Evolutionary conservation across 2,329 filamentous ascomycete genomes (phyloP).

Genomic region (Aspergillus pseudoviridinutans): DNA sequence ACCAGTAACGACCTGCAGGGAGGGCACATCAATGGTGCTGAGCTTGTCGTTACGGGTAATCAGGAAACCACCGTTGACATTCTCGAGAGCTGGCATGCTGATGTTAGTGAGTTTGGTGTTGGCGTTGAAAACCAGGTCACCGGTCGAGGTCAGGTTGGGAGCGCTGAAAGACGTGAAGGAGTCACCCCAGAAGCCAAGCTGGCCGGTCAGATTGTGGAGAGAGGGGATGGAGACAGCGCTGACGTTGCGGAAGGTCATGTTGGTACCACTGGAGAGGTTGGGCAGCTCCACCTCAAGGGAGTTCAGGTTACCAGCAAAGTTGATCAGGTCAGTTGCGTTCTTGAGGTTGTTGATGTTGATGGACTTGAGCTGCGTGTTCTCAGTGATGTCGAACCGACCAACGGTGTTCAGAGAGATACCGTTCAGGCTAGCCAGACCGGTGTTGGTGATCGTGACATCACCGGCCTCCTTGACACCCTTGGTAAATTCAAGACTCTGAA

Average conservation of each 20-base stretch:
- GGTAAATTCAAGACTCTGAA: slow-evolving; percentile 58
- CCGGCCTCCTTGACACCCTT: slow-evolving; percentile 63
- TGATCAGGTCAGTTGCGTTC: slow-evolving; percentile 68
- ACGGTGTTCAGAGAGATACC: slow-evolving; percentile 78
- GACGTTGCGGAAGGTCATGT: slow-evolving; percentile 80
- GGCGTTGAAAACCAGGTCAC: slow-evolving; percentile 54
- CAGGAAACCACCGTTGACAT: slow-evolving; percentile 72
- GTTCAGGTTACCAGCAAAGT: slow-evolving; percentile 75
- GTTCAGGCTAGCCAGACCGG: slow-evolving; percentile 70
- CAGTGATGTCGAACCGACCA: slow-evolving; percentile 74
- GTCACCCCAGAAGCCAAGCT: slow-evolving; percentile 81
- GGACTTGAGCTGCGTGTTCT: slow-evolving; percentile 75
- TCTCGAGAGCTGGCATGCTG: slow-evolving; percentile 64
- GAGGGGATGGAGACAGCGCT: slow-evolving; percentile 69
- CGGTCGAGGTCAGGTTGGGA: slow-evolving; percentile 45
- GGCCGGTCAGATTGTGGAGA: slow-evolving; percentile 68
- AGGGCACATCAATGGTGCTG: slow-evolving; percentile 60
- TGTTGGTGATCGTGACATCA: slow-evolving; percentile 77
- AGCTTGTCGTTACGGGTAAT: slow-evolving; percentile 88
- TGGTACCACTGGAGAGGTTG: slow-evolving; percentile 71
- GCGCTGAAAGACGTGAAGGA: slow-evolving; percentile 42
- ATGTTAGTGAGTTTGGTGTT: slow-evolving; percentile 65
- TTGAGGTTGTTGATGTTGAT: slow-evolving; percentile 71
- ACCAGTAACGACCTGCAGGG: slow-evolving; percentile 67
- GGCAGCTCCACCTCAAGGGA: slow-evolving; percentile 69